phyloP scores from a whole-genome alignment of 805 yeast species.

The Hagleromyces aurorensis region DNA sequence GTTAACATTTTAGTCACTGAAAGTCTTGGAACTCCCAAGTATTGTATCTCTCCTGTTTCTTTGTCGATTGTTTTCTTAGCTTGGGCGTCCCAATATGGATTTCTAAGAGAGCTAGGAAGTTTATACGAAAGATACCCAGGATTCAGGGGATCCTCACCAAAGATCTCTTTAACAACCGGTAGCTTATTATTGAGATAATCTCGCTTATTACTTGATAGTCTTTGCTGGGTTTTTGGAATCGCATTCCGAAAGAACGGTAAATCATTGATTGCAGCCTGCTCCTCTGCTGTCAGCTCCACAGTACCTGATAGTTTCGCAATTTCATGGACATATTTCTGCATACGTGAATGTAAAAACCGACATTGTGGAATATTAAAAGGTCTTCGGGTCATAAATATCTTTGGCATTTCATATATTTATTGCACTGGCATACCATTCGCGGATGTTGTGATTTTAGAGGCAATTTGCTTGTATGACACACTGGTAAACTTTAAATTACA shows the following conservation, averaged over 20 bases:
- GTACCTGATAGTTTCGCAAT: too few species aligned
- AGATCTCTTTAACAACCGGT: slow-evolving; percentile 10
- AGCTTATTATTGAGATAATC: slow-evolving; percentile 17
- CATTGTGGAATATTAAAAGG: too few species aligned
- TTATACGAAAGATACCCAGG: slow-evolving; percentile 12
- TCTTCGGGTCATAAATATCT: too few species aligned
- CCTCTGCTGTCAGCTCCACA: slow-evolving; percentile 7
- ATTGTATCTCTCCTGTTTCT: slow-evolving; percentile 5
- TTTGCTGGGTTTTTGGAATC: not conserved
- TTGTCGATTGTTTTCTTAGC: slow-evolving; percentile 5
- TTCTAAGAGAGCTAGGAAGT: slow-evolving; percentile 12
- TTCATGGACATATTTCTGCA: too few species aligned
- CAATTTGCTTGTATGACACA: too few species aligned
- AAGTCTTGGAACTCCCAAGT: slow-evolving; percentile 14
- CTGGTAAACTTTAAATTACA: too few species aligned
- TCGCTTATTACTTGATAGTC: slow-evolving; percentile 7
- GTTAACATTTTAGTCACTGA: slow-evolving; percentile 53
- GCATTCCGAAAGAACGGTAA: slow-evolving; percentile 10
- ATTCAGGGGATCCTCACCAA: slow-evolving; percentile 13
- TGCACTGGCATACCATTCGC: too few species aligned
- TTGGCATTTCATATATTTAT: too few species aligned
- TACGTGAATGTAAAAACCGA: too few species aligned
- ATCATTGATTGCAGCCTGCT: slow-evolving; percentile 7
- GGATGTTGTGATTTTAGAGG: too few species aligned
- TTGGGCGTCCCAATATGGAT: slow-evolving; percentile 17